Evolutionary conservation across 2,329 filamentous ascomycete species (phyloP).

Genomic region (Epicoccum nigrum): DNA sequence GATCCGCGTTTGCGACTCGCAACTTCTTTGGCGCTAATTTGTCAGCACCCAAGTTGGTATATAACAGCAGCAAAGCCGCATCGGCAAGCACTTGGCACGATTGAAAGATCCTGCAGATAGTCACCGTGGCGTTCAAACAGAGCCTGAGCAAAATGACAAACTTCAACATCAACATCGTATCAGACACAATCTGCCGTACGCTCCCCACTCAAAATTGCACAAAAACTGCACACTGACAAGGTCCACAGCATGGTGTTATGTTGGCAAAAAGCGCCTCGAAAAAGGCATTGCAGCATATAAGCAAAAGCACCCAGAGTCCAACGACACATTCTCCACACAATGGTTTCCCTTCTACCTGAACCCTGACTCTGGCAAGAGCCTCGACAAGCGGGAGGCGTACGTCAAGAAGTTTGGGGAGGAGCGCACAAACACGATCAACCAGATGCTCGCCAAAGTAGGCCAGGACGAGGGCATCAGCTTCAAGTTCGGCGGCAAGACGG

Average conservation of each 20-base stretch:
- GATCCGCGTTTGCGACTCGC: slow-evolving; percentile 12
- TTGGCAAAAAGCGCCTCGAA: slow-evolving; percentile 77
- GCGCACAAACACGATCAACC: slow-evolving; percentile 63
- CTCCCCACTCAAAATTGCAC: slow-evolving; percentile 8
- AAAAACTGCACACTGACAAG: neutral
- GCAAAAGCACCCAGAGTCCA: slow-evolving; percentile 62
- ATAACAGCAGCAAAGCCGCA: slow-evolving; percentile 17
- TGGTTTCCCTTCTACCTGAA: slow-evolving; percentile 86
- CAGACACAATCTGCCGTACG: slow-evolving; percentile 80
- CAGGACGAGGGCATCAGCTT: slow-evolving; percentile 74
- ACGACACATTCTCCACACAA: slow-evolving; percentile 73
- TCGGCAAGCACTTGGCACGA: slow-evolving; percentile 2
- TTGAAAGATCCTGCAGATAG: slow-evolving; percentile 6
- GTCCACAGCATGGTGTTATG: slow-evolving; percentile 62
- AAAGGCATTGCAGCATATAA: slow-evolving; percentile 72
- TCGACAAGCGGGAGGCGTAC: slow-evolving; percentile 64
- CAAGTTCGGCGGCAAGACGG: slow-evolving; percentile 71
- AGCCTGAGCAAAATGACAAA: slow-evolving; percentile 53
- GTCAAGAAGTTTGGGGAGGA: slow-evolving; percentile 68
- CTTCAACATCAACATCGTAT: slow-evolving; percentile 75
- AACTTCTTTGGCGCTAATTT: slow-evolving; percentile 23
- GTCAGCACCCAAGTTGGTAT: slow-evolving; percentile 27
- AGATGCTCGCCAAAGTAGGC: slow-evolving; percentile 65
- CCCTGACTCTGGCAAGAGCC: slow-evolving; percentile 63
- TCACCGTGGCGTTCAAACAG: slow-evolving; percentile 44